Evolutionary conservation across 805 yeast genomes (phyloP).

Genomic region (Candida xyloterini): DNA sequence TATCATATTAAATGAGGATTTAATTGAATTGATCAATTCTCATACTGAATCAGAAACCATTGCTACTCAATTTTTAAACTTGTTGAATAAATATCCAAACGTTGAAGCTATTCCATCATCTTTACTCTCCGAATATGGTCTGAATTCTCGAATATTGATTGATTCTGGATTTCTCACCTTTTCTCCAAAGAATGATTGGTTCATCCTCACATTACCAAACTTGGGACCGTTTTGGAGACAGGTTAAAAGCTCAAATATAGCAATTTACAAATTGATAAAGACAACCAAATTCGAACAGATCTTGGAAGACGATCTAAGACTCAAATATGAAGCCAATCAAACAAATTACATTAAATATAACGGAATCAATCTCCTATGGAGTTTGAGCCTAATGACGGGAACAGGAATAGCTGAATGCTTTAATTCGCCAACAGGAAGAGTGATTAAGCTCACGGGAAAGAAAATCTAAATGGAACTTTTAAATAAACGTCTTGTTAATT

Average conservation of each 20-base stretch:
- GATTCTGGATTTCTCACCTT: constrained; percentile 43
- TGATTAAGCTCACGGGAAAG: constrained; percentile 48
- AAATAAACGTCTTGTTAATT: neutral
- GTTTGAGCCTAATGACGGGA: constrained; percentile 49
- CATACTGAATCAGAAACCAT: neutral
- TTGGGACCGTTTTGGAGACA: constrained; percentile 48
- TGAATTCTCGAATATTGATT: constrained; percentile 34
- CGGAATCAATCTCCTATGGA: constrained; percentile 50
- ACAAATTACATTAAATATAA: constrained; percentile 46
- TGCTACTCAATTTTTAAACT: constrained; percentile 15
- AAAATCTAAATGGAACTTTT: constrained; percentile 4
- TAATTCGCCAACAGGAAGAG: constrained; percentile 51
- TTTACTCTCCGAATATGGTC: constrained; percentile 17
- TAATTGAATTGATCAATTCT: constrained; percentile 14
- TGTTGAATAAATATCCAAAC: constrained; percentile 23
- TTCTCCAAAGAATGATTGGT: constrained; percentile 32
- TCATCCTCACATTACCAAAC: constrained; percentile 46
- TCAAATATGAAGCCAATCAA: constrained; percentile 46
- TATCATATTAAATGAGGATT: constrained; percentile 28
- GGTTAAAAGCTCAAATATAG: constrained; percentile 41
- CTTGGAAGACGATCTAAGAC: constrained; percentile 39
- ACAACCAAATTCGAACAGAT: constrained; percentile 41
- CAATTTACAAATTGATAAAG: constrained; percentile 40
- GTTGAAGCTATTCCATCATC: constrained; percentile 27
- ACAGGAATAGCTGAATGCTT: constrained; percentile 51